phyloP scores from a whole-genome alignment of 2,329 filamentous ascomycete genomes.

The Botrytis porri region DNA sequence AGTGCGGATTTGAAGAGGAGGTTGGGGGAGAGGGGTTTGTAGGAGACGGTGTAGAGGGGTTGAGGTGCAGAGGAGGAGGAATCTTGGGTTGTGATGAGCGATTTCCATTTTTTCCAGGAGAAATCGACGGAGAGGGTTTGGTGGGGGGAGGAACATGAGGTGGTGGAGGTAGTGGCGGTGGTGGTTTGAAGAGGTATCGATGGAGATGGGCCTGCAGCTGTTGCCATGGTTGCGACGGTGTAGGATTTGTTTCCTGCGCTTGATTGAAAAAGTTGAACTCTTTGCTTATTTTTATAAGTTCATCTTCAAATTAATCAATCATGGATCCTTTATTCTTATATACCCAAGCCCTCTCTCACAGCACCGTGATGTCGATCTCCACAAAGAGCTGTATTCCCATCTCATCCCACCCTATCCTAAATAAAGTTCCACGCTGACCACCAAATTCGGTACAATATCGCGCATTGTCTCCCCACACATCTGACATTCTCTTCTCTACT shows the following conservation, averaged over 20 bases:
- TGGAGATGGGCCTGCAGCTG: no score
- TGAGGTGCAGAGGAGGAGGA: not conserved
- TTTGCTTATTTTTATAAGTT: not conserved
- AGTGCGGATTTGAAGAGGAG: slow-evolving; percentile 19
- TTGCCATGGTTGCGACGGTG: not conserved
- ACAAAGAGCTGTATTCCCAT: not conserved
- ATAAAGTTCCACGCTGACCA: not conserved
- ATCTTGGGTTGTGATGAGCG: slow-evolving; percentile 13
- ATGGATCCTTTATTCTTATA: not conserved
- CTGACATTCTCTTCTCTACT: not conserved
- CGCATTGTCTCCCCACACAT: not conserved
- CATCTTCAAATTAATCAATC: no score
- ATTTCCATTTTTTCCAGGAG: slow-evolving; percentile 27
- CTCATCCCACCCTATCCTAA: not conserved
- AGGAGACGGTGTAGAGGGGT: slow-evolving; percentile 25
- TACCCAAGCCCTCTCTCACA: not conserved
- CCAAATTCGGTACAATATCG: not conserved
- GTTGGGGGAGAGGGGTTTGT: slow-evolving; percentile 19
- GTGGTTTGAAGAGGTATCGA: not conserved
- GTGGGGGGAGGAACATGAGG: not conserved
- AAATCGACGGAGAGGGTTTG: slow-evolving; percentile 24
- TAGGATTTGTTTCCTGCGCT: not conserved
- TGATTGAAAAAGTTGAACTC: not conserved
- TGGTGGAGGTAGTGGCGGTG: not conserved
- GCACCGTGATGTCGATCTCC: not conserved